Evolutionary conservation across 2,329 filamentous ascomycete species (phyloP).

Genomic region (Colletotrichum zoysiae): DNA sequence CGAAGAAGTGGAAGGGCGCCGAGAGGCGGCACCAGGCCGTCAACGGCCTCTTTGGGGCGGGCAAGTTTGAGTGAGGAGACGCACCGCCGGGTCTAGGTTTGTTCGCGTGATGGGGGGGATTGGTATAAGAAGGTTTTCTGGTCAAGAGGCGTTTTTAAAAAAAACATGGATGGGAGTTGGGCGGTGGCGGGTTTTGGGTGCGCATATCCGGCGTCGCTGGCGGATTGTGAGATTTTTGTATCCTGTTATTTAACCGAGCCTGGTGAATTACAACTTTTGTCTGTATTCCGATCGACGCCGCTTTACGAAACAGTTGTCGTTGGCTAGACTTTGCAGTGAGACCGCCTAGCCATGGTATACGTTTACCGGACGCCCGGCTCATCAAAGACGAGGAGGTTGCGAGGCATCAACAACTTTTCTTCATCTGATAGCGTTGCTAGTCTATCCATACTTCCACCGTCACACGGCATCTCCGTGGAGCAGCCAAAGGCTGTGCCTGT

Average conservation of each 20-base stretch:
- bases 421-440: neutral
- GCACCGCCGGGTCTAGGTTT: neutral
- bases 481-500: neutral
- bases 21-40: slow-evolving; percentile 69
- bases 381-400: too few species aligned
- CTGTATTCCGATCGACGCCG: neutral
- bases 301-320: neutral
- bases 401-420: neutral
- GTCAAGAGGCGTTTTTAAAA: neutral
- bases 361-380: neutral
- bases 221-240: neutral
- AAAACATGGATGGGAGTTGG: neutral
- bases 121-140: neutral
- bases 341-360: neutral
- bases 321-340: neutral
- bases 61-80: slow-evolving; percentile 61
- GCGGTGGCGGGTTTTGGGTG: neutral
- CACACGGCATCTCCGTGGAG: neutral
- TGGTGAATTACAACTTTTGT: neutral
- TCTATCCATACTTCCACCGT: slow-evolving; percentile 15
- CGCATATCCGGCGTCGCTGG: neutral
- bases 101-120: neutral
- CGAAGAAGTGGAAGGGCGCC: slow-evolving; percentile 68
- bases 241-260: neutral
- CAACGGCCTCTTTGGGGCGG: slow-evolving; percentile 69